Conservation (phyloP, 768 basidiomycete species). For the Auricularia cornea region DNA sequence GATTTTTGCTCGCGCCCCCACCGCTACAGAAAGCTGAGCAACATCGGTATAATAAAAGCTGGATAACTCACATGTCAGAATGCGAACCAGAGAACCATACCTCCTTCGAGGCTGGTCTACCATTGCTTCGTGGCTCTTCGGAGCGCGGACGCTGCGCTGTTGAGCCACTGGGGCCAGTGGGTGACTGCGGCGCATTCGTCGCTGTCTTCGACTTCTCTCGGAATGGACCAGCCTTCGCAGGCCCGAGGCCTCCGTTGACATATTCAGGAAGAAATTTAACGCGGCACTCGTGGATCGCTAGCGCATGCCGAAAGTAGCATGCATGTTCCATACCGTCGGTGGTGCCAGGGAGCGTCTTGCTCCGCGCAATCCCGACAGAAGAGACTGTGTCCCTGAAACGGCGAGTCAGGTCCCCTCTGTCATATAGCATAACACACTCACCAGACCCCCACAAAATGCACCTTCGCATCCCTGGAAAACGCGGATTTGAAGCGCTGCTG, state of each 20-base stretch:
- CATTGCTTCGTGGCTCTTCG: no score
- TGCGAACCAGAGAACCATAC: background rate
- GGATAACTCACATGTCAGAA: background rate
- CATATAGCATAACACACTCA: conserved; percentile 10
- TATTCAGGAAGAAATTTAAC: background rate
- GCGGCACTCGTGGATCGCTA: background rate
- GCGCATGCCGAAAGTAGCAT: background rate
- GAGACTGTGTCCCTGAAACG: background rate
- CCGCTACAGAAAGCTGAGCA: no score
- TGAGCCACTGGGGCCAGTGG: no score
- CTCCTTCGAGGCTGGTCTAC: background rate
- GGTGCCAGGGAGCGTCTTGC: background rate
- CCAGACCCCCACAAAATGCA: conserved; percentile 42
- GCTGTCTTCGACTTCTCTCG: no score
- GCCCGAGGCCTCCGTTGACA: background rate
- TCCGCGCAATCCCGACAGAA: background rate
- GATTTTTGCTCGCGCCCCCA: no score
- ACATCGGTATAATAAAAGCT: no score
- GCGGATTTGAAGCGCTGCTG: conserved; percentile 23
- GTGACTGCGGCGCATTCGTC: no score
- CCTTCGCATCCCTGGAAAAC: conserved; percentile 28
- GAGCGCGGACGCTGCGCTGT: no score
- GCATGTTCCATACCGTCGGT: background rate
- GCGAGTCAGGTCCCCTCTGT: no score
- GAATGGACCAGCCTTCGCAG: background rate